These are phyloP conservation scores for Urtica urens DNA, from an alignment of 306 rosid genomes.

Conservation along the genomic window DNA sequence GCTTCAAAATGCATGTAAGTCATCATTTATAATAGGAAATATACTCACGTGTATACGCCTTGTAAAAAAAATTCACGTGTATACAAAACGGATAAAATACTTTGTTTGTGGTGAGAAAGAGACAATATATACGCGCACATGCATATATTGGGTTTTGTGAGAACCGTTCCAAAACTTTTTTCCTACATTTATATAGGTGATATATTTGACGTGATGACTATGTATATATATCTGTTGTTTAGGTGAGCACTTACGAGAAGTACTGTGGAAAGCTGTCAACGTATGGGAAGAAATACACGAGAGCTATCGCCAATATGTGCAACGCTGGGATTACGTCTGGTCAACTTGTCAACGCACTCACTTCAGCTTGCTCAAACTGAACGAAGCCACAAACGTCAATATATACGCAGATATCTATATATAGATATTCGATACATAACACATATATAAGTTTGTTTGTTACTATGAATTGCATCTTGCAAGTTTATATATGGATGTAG, in stretches of 20 bases:
- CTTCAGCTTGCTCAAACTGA: slow-evolving; percentile 26
- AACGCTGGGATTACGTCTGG: slow-evolving; percentile 20
- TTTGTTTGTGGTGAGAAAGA: too few relatives aligned
- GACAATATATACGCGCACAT: too few relatives aligned
- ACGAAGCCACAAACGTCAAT: too few relatives aligned
- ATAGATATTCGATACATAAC: too few relatives aligned
- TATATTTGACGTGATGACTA: background rate
- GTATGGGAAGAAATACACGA: slow-evolving; percentile 32
- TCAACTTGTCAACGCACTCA: slow-evolving; percentile 19
- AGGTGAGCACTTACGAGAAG: slow-evolving; percentile 26
- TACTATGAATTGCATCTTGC: too few relatives aligned
- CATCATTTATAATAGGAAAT: background rate
- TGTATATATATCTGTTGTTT: background rate
- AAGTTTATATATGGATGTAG: too few relatives aligned
- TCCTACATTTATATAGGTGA: background rate
- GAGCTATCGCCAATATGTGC: slow-evolving; percentile 45
- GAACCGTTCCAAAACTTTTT: too few relatives aligned
- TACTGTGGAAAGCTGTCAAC: slow-evolving; percentile 24
- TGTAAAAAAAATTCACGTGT: background rate
- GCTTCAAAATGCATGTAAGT: slow-evolving; percentile 41
- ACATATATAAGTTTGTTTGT: too few relatives aligned
- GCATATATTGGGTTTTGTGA: too few relatives aligned
- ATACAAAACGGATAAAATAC: too few relatives aligned
- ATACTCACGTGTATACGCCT: background rate
- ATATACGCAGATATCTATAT: too few relatives aligned